phyloP scores from a whole-genome alignment of 1,284 basidiomycete genomes.

The Mycosarcoma mackinlayi region DNA sequence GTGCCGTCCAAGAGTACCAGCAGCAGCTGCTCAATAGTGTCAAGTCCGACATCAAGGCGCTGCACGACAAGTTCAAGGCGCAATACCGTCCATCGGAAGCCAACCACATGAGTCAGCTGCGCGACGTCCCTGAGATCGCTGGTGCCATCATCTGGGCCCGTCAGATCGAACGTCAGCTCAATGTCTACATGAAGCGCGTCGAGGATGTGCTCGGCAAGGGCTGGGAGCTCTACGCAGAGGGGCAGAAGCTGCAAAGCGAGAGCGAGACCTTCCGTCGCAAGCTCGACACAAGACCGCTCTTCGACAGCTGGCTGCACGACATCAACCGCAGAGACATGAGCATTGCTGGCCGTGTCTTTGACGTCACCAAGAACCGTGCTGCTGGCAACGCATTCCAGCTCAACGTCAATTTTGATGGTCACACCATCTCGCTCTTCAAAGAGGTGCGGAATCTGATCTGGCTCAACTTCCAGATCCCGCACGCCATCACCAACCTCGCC shows the following conservation, averaged over 20 bases:
- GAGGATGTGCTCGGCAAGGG: conserved; percentile 98
- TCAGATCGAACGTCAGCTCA: conserved; percentile 95
- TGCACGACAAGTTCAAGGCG: conserved; percentile 85
- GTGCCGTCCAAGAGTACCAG: conserved; percentile 98
- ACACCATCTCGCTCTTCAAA: conserved; percentile 97
- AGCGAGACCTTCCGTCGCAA: conserved; percentile 92
- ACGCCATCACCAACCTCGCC: conserved; percentile 93
- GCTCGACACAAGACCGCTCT: conserved; percentile 91
- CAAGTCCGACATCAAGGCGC: conserved; percentile 93
- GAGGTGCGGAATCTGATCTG: conserved; percentile 95
- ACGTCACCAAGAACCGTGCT: conserved; percentile 82
- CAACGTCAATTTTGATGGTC: conserved; percentile 95
- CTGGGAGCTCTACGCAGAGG: conserved; percentile 99
- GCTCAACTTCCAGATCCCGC: conserved; percentile 94
- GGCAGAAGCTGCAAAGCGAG: conserved; percentile 93
- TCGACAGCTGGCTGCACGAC: conserved; percentile 95
- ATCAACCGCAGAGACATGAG: conserved; percentile 88
- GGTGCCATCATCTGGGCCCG: conserved; percentile 98
- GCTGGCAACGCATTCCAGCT: conserved; percentile 76
- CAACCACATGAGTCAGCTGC: conserved; percentile 97
- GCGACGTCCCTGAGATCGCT: conserved; percentile 94
- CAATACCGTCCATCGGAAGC: conserved; percentile 95
- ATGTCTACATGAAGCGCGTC: conserved; percentile 98
- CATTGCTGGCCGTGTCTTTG: conserved; percentile 93
- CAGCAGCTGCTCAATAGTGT: conserved; percentile 77